These are phyloP conservation scores for Solanum medicagineum DNA, from an alignment of 257 asterid genomes.

Conservation along the genomic window DNA sequence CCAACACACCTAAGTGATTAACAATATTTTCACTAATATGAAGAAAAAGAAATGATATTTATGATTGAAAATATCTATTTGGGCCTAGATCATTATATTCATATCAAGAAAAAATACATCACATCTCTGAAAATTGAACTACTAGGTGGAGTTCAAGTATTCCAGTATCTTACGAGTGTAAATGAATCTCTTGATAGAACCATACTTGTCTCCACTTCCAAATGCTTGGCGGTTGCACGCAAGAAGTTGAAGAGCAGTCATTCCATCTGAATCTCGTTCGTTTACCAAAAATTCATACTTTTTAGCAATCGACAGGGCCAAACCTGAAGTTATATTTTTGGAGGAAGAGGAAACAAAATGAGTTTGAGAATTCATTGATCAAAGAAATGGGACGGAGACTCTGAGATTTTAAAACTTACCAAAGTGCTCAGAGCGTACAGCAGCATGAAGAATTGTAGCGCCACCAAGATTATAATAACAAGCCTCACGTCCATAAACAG, in stretches of 20 bases:
- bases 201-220: neutral
- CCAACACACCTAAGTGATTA: neutral
- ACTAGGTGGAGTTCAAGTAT: too few species aligned
- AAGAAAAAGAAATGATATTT: neutral
- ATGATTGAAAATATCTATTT: neutral
- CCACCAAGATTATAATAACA: neutral
- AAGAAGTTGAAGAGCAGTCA: conserved; percentile 12
- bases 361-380: neutral
- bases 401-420: neutral
- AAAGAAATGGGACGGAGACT: too few species aligned
- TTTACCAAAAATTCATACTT: neutral
- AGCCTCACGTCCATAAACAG: neutral
- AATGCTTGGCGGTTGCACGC: conserved; percentile 5
- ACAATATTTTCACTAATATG: neutral
- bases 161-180: too few species aligned
- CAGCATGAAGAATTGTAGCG: conserved; percentile 2
- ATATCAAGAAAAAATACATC: neutral
- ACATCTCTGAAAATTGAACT: neutral
- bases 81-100: neutral
- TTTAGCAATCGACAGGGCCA: neutral
- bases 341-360: too few species aligned
- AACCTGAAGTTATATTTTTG: neutral
- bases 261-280: conserved; percentile 4
- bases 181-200: neutral
- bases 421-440: conserved; percentile 5